Conservation (phyloP, 345 rosid species). For the Punica granatum region DNA sequence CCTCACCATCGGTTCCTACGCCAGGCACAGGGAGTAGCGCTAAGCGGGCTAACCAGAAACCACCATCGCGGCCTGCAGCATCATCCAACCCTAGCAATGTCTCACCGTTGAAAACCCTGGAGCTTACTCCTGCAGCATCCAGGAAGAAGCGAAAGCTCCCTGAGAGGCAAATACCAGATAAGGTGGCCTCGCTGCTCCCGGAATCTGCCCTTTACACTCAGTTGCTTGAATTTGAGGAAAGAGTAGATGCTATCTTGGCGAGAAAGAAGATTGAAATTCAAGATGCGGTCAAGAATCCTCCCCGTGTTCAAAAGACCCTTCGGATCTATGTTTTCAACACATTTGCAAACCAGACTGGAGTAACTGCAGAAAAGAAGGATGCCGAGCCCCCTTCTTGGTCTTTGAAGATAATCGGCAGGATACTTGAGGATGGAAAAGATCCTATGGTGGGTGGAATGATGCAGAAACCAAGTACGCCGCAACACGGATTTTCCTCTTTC, state of each 20-base stretch:
- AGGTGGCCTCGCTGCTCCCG: conserved; percentile 14
- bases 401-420: conserved; percentile 17
- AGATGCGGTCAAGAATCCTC: conserved; percentile 15
- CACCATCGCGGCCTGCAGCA: conserved; percentile 14
- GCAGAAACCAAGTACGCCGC: background rate
- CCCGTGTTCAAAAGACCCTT: conserved; percentile 15
- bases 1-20: conserved; percentile 5
- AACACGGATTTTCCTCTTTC: conserved; percentile 17
- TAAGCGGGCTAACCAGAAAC: conserved; percentile 14
- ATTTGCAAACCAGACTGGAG: conserved; percentile 14
- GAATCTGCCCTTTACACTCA: conserved; percentile 19
- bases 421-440: conserved; percentile 19
- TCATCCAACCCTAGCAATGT: conserved; percentile 5
- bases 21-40: conserved; percentile 16
- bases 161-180: conserved; percentile 15
- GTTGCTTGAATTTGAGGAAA: conserved; percentile 20
- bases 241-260: conserved; percentile 11
- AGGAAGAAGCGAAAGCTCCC: conserved; percentile 17
- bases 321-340: conserved; percentile 23
- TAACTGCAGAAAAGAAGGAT: conserved; percentile 6
- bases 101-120: conserved; percentile 12
- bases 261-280: conserved; percentile 24
- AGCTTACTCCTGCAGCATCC: conserved; percentile 14
- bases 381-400: conserved; percentile 22
- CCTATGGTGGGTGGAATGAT: conserved; percentile 8